phyloP scores from a whole-genome alignment of 2,329 filamentous ascomycete genomes.

The Clarireedia homoeocarpa region DNA sequence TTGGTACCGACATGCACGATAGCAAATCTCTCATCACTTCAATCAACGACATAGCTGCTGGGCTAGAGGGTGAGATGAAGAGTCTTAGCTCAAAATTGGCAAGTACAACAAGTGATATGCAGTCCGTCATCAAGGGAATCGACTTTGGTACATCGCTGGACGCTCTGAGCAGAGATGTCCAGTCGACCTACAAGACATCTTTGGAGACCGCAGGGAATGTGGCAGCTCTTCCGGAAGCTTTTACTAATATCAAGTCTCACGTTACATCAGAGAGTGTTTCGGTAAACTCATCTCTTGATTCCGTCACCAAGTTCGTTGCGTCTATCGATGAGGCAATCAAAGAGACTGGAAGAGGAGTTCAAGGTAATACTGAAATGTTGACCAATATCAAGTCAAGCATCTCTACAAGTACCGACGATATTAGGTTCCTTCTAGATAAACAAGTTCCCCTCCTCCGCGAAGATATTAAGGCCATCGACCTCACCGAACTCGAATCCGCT shows the following conservation, averaged over 20 bases:
- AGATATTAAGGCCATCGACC: conserved; percentile 12
- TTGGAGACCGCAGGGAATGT: not conserved
- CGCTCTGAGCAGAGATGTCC: conserved; percentile 10
- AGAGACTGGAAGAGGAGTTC: conserved; percentile 10
- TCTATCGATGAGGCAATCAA: conserved; percentile 10
- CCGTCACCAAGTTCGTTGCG: conserved; percentile 8
- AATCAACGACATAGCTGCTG: conserved; percentile 5
- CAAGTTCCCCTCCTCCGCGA: conserved; percentile 11
- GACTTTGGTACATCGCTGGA: conserved; percentile 11
- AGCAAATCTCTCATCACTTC: conserved; percentile 8
- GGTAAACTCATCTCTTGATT: conserved; percentile 8
- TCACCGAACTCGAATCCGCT: conserved; percentile 3
- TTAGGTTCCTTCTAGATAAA: conserved; percentile 11
- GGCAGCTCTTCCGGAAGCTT: conserved; percentile 7
- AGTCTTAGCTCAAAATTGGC: conserved; percentile 8
- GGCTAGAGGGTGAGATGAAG: conserved; percentile 12
- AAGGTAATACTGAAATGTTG: conserved; percentile 10
- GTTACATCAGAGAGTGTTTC: conserved; percentile 9
- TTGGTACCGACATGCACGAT: conserved; percentile 8
- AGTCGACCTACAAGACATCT: conserved; percentile 2
- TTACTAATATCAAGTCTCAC: conserved; percentile 9
- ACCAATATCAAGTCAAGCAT: conserved; percentile 9
- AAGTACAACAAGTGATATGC: conserved; percentile 9
- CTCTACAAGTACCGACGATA: conserved; percentile 10
- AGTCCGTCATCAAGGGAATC: conserved; percentile 11